Conservation (phyloP, 192 early-diverging fungal genomes). For the Chytriomyces hyalinus region DNA sequence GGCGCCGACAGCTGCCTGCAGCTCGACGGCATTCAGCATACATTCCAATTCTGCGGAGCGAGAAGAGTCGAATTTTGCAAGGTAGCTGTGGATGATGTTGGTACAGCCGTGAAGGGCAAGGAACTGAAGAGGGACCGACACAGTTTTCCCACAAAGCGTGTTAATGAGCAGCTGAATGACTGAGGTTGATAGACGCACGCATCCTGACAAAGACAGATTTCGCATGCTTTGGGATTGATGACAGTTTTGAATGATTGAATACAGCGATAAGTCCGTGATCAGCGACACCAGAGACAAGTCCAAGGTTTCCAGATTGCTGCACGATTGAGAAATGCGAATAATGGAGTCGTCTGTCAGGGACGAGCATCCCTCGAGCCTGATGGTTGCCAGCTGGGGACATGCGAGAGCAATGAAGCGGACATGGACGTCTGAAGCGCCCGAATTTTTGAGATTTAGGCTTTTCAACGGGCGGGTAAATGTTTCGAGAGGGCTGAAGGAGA, state of each 20-base stretch:
- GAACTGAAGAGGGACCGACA: not conserved
- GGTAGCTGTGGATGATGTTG: not conserved
- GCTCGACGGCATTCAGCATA: constrained; percentile 5
- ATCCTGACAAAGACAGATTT: constrained; percentile 5
- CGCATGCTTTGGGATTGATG: not conserved
- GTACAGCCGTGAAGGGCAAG: constrained; percentile 23
- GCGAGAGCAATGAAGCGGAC: constrained; percentile 22
- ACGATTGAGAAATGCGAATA: constrained; percentile 11
- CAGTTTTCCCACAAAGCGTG: not conserved
- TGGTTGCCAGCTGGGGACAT: constrained; percentile 22
- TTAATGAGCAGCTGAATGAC: constrained; percentile 22
- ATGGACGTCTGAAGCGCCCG: constrained; percentile 17
- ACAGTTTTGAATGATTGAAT: constrained; percentile 9
- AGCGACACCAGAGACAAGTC: constrained; percentile 11
- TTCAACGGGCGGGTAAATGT: constrained; percentile 16
- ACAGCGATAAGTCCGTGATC: constrained; percentile 28
- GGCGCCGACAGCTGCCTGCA: constrained; percentile 19
- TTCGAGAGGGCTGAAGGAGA: not conserved
- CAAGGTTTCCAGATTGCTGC: constrained; percentile 7
- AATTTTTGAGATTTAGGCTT: constrained; percentile 33
- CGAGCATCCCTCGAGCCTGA: constrained; percentile 36
- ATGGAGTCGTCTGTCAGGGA: constrained; percentile 37
- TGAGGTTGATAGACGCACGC: not conserved
- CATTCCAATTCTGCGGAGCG: constrained; percentile 11
- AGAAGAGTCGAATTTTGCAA: constrained; percentile 3